Base-by-base conservation (phyloP, 2,329 filamentous ascomycete species). In the Fusarium papillatum region DNA sequence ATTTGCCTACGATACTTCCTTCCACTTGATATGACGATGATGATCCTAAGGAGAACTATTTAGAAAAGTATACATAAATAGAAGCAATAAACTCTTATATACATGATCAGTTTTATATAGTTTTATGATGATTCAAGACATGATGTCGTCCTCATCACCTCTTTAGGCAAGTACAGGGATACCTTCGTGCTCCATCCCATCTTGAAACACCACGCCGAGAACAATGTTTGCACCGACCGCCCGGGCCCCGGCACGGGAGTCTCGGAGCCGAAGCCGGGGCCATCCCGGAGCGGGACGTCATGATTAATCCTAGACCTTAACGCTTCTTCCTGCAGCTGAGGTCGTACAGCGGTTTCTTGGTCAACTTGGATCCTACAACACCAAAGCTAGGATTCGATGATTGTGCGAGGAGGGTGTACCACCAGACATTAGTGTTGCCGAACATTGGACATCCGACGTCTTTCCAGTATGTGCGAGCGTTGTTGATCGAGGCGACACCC, bases 401-500 rank as follows among this genome's bases (percentile, higher is more conserved):
- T 61, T 84, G 86, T 22, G 89, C 94, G 81, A 94, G 91, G 31
- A 96, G 89, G 63, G 91, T 94, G 86, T 93, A 95, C 93, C 94
- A 96, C 90, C 92, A 96, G 71, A 92, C 89, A 81, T 93, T 93
- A 79, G 86, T 87, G 63, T 88, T 88, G 80, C 89, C 91, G 73
- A 95, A 92, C 71, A 93, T 84, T 67, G 90, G 87, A 88, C 95
- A 98, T 64, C 92, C 94, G 64, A 96, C 93, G 57, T 93, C 87
- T 78, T 94, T 88, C 94, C 95, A 98, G 89, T 91, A 98, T n/a
- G 84, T 89, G 86, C 94, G 88, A 53, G 95, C 95, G 81, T 96
- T 96, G 65, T 88, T 86, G 38, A 86, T 74, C 41, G 87, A 92
- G 8, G 95, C 88, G 13, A 93, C 88, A 48, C 91, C 94, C 61